A percentile compares a stretch with the other conserved stretches of the same genome.
phyloP scores from a whole-genome alignment of 1,139 yeast genomes.

The Geotrichum carabidarum region DNA sequence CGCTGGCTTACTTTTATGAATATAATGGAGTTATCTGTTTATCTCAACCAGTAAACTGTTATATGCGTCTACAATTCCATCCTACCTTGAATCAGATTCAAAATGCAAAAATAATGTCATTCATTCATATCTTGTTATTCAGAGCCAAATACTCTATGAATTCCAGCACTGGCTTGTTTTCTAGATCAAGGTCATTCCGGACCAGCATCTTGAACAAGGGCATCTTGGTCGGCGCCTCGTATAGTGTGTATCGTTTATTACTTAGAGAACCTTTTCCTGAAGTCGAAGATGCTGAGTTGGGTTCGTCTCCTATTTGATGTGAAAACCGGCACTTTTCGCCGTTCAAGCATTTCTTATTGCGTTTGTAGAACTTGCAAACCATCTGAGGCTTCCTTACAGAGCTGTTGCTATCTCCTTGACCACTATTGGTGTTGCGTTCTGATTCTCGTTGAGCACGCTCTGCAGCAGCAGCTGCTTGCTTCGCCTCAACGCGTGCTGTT shows the following conservation, averaged over 20 bases:
- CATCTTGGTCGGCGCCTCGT: constrained; percentile 33
- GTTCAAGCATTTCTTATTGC: constrained; percentile 33
- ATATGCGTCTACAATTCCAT: too few species aligned
- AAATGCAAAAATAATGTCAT: too few species aligned
- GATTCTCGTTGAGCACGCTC: neutral
- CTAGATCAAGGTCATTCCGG: constrained; percentile 38
- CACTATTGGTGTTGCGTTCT: constrained; percentile 1
- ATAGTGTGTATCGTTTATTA: constrained; percentile 32
- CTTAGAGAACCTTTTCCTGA: neutral
- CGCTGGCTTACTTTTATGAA: too few species aligned
- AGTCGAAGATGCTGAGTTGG: constrained; percentile 3
- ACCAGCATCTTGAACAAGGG: constrained; percentile 39
- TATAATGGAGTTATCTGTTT: too few species aligned
- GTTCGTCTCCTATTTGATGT: constrained; percentile 23
- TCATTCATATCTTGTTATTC: constrained; percentile 12
- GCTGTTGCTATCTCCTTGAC: constrained; percentile 12
- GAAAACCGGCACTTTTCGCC: constrained; percentile 34
- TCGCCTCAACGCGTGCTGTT: constrained; percentile 41
- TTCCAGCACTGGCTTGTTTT: constrained; percentile 35
- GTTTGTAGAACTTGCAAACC: constrained; percentile 31
- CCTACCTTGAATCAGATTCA: too few species aligned
- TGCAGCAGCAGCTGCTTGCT: constrained; percentile 15
- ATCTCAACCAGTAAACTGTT: too few species aligned
- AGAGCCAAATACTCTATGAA: constrained; percentile 29
- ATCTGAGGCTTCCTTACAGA: neutral